These are phyloP conservation scores for Alternaria atra DNA, from an alignment of 2,329 filamentous ascomycete genomes.

Conservation along the genomic window DNA sequence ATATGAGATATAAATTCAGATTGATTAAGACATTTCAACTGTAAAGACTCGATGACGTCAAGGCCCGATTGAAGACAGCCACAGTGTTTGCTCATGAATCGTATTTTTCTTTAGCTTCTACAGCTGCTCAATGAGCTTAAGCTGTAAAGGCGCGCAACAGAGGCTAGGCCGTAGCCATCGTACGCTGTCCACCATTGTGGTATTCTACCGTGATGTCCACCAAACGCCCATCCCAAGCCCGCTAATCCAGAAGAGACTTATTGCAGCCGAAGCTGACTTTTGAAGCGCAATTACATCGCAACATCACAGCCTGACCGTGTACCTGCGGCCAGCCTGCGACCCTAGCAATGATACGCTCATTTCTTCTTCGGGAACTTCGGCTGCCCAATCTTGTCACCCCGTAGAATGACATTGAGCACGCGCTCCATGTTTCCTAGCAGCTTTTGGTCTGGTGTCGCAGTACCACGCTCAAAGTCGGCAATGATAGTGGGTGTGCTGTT, in stretches of 20 bases:
- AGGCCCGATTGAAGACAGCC: background rate
- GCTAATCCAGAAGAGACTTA: constrained; percentile 35
- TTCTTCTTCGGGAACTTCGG: constrained; percentile 75
- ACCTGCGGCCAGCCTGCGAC: background rate
- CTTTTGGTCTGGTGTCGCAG: constrained; percentile 83
- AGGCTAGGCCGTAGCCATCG: constrained; percentile 7
- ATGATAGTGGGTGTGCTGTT: constrained; percentile 84
- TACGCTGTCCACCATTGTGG: constrained; percentile 9
- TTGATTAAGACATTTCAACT: background rate
- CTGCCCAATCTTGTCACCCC: constrained; percentile 84
- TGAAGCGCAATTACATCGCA: background rate
- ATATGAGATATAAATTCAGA: too few species aligned
- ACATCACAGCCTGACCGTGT: background rate
- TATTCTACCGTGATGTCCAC: constrained; percentile 31
- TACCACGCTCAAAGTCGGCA: constrained; percentile 85
- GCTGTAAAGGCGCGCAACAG: constrained; percentile 3
- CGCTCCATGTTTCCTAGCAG: constrained; percentile 80
- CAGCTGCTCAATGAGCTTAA: constrained; percentile 7
- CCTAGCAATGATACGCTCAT: constrained; percentile 52
- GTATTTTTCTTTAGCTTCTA: constrained; percentile 17
- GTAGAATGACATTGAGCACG: constrained; percentile 85
- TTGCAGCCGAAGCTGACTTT: constrained; percentile 6
- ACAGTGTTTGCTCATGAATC: constrained; percentile 8
- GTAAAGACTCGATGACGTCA: constrained; percentile 1
- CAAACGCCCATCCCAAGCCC: constrained; percentile 36